Evolutionary conservation across 2,329 filamentous ascomycete species (phyloP).

Genomic region (Fusarium longipes): DNA sequence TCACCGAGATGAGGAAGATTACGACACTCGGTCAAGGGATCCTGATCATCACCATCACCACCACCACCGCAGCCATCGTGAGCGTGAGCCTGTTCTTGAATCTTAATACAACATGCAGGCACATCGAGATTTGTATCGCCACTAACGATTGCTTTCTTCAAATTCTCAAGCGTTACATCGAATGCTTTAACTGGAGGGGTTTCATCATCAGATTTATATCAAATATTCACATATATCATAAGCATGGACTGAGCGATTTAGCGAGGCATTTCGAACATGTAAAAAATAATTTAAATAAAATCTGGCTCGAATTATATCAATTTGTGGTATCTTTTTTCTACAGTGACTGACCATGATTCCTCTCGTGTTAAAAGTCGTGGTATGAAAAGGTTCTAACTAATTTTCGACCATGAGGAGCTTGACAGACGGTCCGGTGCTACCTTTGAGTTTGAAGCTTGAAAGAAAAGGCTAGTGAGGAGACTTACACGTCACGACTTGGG

Average conservation of each 20-base stretch:
- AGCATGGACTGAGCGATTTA: conserved; percentile 30
- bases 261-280: conserved; percentile 30
- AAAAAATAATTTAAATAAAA: conserved; percentile 25
- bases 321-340: not conserved
- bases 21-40: conserved; percentile 46
- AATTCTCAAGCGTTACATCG: conserved; percentile 25
- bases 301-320: not conserved
- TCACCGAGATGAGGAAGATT: conserved; percentile 47
- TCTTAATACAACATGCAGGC: conserved; percentile 7
- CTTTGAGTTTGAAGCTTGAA: conserved; percentile 27
- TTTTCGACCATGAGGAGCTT: not conserved
- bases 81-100: conserved; percentile 46
- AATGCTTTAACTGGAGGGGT: conserved; percentile 12
- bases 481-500: conserved; percentile 15
- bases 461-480: conserved; percentile 7
- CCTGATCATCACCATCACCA: conserved; percentile 51
- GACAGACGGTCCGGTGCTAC: conserved; percentile 11
- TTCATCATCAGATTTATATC: conserved; percentile 16
- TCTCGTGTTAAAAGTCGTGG: not conserved
- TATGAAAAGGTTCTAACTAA: not conserved
- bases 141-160: conserved; percentile 3
- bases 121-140: not conserved
- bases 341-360: not conserved
- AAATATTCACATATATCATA: conserved; percentile 26
- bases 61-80: conserved; percentile 50